Evolutionary conservation across 2,329 filamentous ascomycete genomes (phyloP), one percentile per base, ranked within the genome.

Genomic region (Colletotrichum agaves): DNA sequence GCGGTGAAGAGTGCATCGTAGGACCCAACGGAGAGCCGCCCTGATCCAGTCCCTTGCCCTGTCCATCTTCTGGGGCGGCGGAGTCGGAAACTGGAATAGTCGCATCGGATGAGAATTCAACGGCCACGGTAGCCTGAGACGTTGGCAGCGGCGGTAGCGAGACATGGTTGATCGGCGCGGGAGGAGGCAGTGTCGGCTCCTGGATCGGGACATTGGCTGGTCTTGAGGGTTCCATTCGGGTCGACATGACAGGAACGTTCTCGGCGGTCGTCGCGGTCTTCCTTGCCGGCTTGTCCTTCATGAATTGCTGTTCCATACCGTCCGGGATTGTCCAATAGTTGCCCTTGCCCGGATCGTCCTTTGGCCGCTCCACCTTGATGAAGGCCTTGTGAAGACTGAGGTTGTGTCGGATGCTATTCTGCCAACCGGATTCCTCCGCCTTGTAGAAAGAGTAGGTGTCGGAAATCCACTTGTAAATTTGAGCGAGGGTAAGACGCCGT

Each of bases 391-490:
- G 97, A 49, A 99, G 85, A 76, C 94, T 98, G 37, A 99, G 88
- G 74, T 99, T 99, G 80, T 99, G 96, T 37, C 96, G 92, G 78
- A 99, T 99, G 82, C 96, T 98, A 80, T 99, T 99, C 80, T 98
- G 95, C 96, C 96, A 99, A 70, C 96, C 95, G 11, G 92, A 90
- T 74, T 98, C 94, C 63, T 90, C 88, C 47, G 89, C 87, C 72
- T 88, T 90, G 82, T 98, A 99, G 80, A 95, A 98, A 5, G 88
- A 90, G 77, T 92, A 98, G 17, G 91, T 94, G 77, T 97, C 93
- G n/a, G 93, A 97, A 74, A 99, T 98, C 95, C 96, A 99, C 77
- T 97, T 97, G 86, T 98, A 99, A 73, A 99, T 99, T 78, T 98
- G 94, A 27, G 94, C 90, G 17, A 99, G 86, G 1, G 96, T 98